These are phyloP conservation scores for Komagataella populi DNA, from an alignment of 805 yeast genomes.

Conservation along the genomic window DNA sequence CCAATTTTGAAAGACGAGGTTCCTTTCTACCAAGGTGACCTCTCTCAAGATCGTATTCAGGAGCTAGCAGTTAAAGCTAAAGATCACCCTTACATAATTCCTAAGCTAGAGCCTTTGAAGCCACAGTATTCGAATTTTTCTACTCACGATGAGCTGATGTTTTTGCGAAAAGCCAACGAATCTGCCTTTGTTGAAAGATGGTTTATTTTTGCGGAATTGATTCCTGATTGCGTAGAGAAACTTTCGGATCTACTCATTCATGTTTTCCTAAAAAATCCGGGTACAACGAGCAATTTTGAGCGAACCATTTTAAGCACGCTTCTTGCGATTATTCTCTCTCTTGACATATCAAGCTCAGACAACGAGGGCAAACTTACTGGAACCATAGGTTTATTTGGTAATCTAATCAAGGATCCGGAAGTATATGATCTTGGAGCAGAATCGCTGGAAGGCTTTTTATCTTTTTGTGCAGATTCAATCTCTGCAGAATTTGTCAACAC, in stretches of 20 bases:
- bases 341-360: slow-evolving; percentile 14
- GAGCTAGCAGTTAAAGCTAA: slow-evolving; percentile 7
- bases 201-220: slow-evolving; percentile 26
- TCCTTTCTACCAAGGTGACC: slow-evolving; percentile 8
- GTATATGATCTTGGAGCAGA: slow-evolving; percentile 21
- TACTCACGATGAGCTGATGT: slow-evolving; percentile 26
- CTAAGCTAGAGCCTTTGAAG: slow-evolving; percentile 15
- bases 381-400: slow-evolving; percentile 27
- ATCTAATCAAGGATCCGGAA: slow-evolving; percentile 23
- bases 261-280: slow-evolving; percentile 19
- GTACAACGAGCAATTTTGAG: slow-evolving; percentile 19
- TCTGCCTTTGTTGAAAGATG: slow-evolving; percentile 25
- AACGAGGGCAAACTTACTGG: slow-evolving; percentile 20
- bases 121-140: slow-evolving; percentile 24
- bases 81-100: slow-evolving; percentile 11
- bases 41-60: slow-evolving; percentile 19
- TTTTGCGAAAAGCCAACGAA: slow-evolving; percentile 21
- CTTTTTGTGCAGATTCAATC: slow-evolving; percentile 22
- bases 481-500: slow-evolving; percentile 23
- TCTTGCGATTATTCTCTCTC: slow-evolving; percentile 19
- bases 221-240: slow-evolving; percentile 20
- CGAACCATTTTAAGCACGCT: slow-evolving; percentile 22
- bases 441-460: slow-evolving; percentile 20
- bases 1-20: slow-evolving; percentile 8
- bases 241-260: slow-evolving; percentile 25